Conservation (phyloP, 495 filamentous ascomycete species). For the Aspergillus kassunensis region DNA sequence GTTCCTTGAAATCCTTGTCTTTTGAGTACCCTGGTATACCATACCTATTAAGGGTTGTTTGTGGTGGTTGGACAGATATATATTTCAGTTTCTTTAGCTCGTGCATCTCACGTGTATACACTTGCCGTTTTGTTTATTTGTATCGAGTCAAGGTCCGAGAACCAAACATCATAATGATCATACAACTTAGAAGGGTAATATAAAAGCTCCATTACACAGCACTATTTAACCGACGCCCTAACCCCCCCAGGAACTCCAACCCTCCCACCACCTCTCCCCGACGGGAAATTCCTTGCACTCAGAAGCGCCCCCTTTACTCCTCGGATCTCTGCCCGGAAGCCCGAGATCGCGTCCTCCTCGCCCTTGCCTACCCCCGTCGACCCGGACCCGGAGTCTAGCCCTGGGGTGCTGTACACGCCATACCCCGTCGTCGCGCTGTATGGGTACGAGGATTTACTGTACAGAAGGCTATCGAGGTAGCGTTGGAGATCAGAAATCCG, state of each 20-base stretch:
- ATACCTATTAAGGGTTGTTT: no score
- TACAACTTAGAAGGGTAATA: no score
- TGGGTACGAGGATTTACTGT: slow-evolving; percentile 21
- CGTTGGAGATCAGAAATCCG: slow-evolving; percentile 44
- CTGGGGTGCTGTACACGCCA: slow-evolving; percentile 28
- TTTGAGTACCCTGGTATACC: not conserved
- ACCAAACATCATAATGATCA: no score
- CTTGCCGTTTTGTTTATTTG: no score
- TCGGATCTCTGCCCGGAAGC: slow-evolving; percentile 78
- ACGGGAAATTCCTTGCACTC: slow-evolving; percentile 66
- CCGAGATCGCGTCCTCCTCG: slow-evolving; percentile 72
- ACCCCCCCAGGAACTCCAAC: no score
- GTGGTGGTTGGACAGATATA: no score
- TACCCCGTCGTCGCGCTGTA: slow-evolving; percentile 33
- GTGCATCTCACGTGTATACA: no score
- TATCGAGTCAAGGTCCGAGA: no score
- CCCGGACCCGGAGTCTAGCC: slow-evolving; percentile 23
- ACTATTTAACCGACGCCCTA: slow-evolving; percentile 18
- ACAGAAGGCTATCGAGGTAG: slow-evolving; percentile 51
- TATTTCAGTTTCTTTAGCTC: no score
- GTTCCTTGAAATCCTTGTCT: not conserved
- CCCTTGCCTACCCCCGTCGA: slow-evolving; percentile 40
- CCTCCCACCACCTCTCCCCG: slow-evolving; percentile 31
- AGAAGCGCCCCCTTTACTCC: slow-evolving; percentile 91
- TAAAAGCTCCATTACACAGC: no score